phyloP scores from a whole-genome alignment of 208 protist species.

The Wallacemonas rigidus region DNA sequence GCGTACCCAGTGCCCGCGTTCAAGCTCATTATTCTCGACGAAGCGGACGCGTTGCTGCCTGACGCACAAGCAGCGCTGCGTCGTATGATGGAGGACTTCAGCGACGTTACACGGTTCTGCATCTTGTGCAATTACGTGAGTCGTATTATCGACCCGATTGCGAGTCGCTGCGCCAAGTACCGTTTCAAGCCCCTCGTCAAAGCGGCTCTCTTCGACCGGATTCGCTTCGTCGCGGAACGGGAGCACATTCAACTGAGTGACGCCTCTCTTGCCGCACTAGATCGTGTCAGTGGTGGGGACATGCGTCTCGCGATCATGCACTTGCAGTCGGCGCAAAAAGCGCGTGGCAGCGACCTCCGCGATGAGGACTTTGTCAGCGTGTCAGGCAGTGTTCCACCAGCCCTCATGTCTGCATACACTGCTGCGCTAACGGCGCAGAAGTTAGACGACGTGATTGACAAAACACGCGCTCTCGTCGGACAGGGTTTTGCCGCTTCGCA shows the following conservation, averaged over 20 bases:
- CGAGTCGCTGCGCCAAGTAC: slow-evolving; percentile 99
- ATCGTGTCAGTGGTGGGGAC: slow-evolving; percentile 94
- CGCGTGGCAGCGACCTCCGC: slow-evolving; percentile 71
- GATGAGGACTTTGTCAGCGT: slow-evolving; percentile 85
- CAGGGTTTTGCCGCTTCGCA: slow-evolving; percentile 77
- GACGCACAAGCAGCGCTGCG: slow-evolving; percentile 98
- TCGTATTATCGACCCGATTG: slow-evolving; percentile 98
- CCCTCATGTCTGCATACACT: slow-evolving; percentile 56
- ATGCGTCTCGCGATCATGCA: slow-evolving; percentile 97
- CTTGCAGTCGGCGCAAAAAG: slow-evolving; percentile 92
- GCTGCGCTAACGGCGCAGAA: slow-evolving; percentile 50
- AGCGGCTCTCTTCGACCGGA: slow-evolving; percentile 78
- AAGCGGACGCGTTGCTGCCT: slow-evolving; percentile 98
- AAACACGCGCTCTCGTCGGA: slow-evolving; percentile 59
- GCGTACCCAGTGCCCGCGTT: slow-evolving; percentile 91
- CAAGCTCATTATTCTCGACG: slow-evolving; percentile 99
- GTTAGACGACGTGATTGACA: slow-evolving; percentile 56
- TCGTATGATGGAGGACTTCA: slow-evolving; percentile 98
- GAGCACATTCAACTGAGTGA: slow-evolving; percentile 87
- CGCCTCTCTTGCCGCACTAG: slow-evolving; percentile 73
- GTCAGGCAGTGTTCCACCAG: slow-evolving; percentile 80
- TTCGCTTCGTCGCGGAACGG: slow-evolving; percentile 83
- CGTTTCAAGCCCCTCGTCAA: slow-evolving; percentile 96
- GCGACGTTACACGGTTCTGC: slow-evolving; percentile 99
- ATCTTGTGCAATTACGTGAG: slow-evolving; percentile 99